These are phyloP conservation scores for Monilinia vaccinii-corymbosi DNA, from an alignment of 2,329 filamentous ascomycete genomes.

Conservation along the genomic window DNA sequence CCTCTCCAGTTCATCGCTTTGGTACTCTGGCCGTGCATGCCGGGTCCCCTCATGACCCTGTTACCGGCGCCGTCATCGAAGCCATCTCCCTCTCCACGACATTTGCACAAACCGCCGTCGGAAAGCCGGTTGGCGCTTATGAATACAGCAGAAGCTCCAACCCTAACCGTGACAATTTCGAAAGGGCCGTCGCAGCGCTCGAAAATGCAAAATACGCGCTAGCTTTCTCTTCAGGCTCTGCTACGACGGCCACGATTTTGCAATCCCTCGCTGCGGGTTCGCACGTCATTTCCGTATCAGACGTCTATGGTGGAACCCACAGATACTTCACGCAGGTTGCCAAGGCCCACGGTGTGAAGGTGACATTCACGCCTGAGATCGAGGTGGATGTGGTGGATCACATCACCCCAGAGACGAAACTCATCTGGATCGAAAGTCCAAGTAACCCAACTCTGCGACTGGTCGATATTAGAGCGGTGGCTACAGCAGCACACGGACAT, in stretches of 20 bases:
- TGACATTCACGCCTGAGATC: conserved; percentile 89
- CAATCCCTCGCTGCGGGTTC: conserved; percentile 86
- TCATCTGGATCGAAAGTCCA: conserved; percentile 95
- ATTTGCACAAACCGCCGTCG: conserved; percentile 83
- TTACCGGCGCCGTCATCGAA: conserved; percentile 92
- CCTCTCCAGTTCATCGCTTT: conserved; percentile 70
- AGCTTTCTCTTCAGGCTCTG: conserved; percentile 88
- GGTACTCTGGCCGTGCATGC: conserved; percentile 93
- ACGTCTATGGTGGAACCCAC: conserved; percentile 97
- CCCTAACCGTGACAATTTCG: conserved; percentile 92
- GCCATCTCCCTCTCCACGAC: conserved; percentile 94
- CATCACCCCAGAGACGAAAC: conserved; percentile 80
- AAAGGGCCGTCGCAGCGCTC: conserved; percentile 80
- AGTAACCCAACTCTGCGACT: conserved; percentile 90
- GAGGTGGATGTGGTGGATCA: conserved; percentile 78
- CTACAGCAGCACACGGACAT: conserved; percentile 71
- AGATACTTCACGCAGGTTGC: conserved; percentile 98
- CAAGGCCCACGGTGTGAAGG: conserved; percentile 83
- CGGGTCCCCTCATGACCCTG: conserved; percentile 80
- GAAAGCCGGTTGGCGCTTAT: conserved; percentile 77
- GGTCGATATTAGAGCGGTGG: conserved; percentile 85
- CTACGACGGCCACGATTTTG: conserved; percentile 85
- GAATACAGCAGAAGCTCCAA: conserved; percentile 94
- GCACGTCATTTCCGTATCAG: conserved; percentile 92
- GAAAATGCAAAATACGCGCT: conserved; percentile 90